Percentiles rank a stretch among this genome's conserved stretches.
phyloP scores from a whole-genome alignment of 2,329 filamentous ascomycete species.

The Ophiostoma populinum region DNA sequence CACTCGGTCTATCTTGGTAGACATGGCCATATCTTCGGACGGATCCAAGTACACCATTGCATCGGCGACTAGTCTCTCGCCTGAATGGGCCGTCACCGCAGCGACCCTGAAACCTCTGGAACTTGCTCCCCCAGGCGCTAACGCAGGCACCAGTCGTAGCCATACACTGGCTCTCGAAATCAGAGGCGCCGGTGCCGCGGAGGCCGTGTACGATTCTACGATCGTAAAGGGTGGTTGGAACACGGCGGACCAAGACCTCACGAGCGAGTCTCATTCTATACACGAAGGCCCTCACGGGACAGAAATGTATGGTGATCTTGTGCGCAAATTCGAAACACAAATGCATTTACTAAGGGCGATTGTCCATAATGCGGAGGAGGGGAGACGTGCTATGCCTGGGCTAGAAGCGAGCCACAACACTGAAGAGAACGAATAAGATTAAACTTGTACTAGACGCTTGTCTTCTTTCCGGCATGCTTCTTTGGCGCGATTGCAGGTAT shows the following conservation, averaged over 20 bases:
- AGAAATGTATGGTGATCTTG: constrained; percentile 31
- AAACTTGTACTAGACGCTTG: no score
- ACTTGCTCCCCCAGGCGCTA: no score
- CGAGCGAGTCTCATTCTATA: no score
- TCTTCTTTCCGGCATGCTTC: no score
- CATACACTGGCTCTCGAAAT: constrained; percentile 43
- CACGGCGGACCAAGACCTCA: no score
- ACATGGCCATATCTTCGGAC: constrained; percentile 27
- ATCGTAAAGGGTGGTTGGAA: neutral
- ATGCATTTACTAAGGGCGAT: constrained; percentile 38
- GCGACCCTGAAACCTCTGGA: constrained; percentile 28
- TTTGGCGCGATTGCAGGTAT: no score
- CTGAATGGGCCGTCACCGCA: constrained; percentile 49
- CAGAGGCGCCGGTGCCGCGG: neutral
- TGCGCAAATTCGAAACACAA: constrained; percentile 39
- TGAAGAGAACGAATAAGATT: neutral
- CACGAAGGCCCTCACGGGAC: neutral
- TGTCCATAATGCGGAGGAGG: constrained; percentile 31
- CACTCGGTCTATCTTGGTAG: constrained; percentile 37
- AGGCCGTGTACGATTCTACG: no score
- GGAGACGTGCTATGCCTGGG: no score
- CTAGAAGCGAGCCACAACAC: no score
- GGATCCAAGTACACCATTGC: constrained; percentile 34
- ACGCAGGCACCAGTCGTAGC: no score
- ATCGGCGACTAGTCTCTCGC: constrained; percentile 53